Conservation (phyloP, 75 land plant genomes). For the Adiantum capillusveneris region DNA sequence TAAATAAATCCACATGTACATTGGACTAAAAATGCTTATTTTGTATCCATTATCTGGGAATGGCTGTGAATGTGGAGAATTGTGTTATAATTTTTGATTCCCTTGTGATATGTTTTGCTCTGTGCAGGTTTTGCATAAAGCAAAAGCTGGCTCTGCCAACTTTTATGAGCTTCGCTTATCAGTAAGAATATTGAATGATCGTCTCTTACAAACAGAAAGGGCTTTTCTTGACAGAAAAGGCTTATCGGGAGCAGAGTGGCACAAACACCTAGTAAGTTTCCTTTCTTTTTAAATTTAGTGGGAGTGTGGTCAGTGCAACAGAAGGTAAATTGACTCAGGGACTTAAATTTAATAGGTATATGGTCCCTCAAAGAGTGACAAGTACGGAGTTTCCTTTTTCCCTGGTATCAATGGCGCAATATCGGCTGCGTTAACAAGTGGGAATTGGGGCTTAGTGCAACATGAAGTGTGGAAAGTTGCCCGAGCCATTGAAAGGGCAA, state of each 20-base stretch:
- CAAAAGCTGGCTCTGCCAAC: not conserved
- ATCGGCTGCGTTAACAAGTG: conserved; percentile 37
- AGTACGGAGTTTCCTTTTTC: conserved; percentile 49
- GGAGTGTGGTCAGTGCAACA: too few relatives aligned
- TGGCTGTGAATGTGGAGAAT: too few relatives aligned
- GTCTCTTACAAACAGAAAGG: conserved; percentile 65
- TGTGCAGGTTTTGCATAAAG: not conserved
- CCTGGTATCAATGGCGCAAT: conserved; percentile 45
- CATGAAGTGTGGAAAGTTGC: conserved; percentile 74
- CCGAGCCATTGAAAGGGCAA: conserved; percentile 46
- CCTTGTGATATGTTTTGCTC: not conserved
- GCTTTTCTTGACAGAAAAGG: conserved; percentile 69
- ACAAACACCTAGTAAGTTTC: conserved; percentile 71
- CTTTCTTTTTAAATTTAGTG: too few relatives aligned
- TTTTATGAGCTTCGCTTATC: conserved; percentile 5
- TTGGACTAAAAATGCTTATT: too few relatives aligned
- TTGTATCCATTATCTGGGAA: too few relatives aligned
- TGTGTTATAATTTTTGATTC: too few relatives aligned
- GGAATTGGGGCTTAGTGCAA: conserved; percentile 50
- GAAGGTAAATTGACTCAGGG: too few relatives aligned
- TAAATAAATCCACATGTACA: too few relatives aligned
- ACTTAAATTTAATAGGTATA: too few relatives aligned
- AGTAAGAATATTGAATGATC: conserved; percentile 59
- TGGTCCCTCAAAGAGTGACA: conserved; percentile 45
- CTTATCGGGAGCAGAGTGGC: conserved; percentile 49